phyloP scores from a whole-genome alignment of 1,139 yeast species.

The Geotrichum europaeum region DNA sequence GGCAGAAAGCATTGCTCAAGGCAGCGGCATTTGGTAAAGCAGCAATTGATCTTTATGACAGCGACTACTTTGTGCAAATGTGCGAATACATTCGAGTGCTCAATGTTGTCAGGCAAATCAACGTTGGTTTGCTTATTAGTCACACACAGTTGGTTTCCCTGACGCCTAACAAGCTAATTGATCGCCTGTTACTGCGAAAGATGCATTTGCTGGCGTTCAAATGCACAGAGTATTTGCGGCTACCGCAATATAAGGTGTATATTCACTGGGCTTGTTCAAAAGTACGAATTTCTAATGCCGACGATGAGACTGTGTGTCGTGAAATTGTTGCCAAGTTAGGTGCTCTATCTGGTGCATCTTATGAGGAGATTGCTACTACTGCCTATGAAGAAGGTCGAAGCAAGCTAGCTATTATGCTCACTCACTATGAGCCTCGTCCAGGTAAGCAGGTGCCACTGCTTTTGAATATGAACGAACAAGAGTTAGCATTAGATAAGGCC shows the following conservation, averaged over 20 bases:
- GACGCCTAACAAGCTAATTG: slow-evolving; percentile 45
- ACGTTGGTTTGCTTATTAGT: slow-evolving; percentile 66
- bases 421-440: slow-evolving; percentile 64
- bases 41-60: slow-evolving; percentile 48
- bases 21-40: slow-evolving; percentile 89
- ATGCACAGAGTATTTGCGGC: slow-evolving; percentile 47
- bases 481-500: slow-evolving; percentile 62
- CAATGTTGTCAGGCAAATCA: slow-evolving; percentile 58
- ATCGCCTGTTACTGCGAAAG: slow-evolving; percentile 54
- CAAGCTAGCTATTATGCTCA: slow-evolving; percentile 56
- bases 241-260: slow-evolving; percentile 54
- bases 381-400: slow-evolving; percentile 84
- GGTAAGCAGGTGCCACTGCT: slow-evolving; percentile 57
- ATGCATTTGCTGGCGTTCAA: slow-evolving; percentile 60
- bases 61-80: slow-evolving; percentile 56
- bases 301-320: slow-evolving; percentile 55
- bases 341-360: slow-evolving; percentile 43
- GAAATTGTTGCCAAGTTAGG: slow-evolving; percentile 45
- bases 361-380: slow-evolving; percentile 56
- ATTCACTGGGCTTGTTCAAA: slow-evolving; percentile 80
- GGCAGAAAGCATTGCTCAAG: slow-evolving; percentile 74
- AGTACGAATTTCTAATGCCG: slow-evolving; percentile 49
- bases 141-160: slow-evolving; percentile 43
- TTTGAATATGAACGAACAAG: slow-evolving; percentile 66
- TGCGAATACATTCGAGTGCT: slow-evolving; percentile 59